Evolutionary conservation across 1,284 basidiomycete genomes (phyloP), one percentile per base, ranked within the genome.

Genomic region (Cutaneotrichosporon daszewskae): DNA sequence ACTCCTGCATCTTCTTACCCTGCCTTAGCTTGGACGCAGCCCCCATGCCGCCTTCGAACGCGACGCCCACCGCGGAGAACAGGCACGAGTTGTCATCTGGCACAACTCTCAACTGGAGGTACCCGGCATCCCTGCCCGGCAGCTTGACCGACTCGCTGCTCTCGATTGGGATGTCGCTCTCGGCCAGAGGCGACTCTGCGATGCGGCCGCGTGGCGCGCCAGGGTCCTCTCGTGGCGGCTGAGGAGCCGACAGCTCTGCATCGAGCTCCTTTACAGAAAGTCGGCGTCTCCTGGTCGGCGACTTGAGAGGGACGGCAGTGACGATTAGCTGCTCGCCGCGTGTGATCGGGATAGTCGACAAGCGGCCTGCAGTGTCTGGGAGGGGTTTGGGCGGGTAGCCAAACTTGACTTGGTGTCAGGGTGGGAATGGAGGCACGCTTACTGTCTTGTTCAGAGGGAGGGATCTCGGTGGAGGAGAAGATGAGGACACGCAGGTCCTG

Each of bases 11-110:
- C 19, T 8, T 43, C 66, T 41, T 40, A 66, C 66, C 58, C 48
- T 63, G 55, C 18, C 70, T 47, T 28, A 74, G 38, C n/a, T 45
- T 47, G 4, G 61, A 42, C 0, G 57, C 59, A 42, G 83, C 82
- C 17, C 74, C 64, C 13, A 85, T 83, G 39, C 80, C 80, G 55
- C 90, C 87, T 62, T 85, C 82, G 57, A 95, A 88, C 4, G 92
- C 75, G 32, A 94, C 74, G 5, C 84, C 86, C 26, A 89, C 74
- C 2, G 88, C 82, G 5, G 84, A 85, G 72, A 95, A 96, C 27
- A 96, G 74, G 68, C 91, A 96, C 4, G 87, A 87, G 57, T 94
- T 95, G 69, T 92, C 88, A 60, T 94, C 89, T 12, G 88, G 89
- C 9, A 92, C 87, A 43, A 89, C 76, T 79, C 88, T 51, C n/a